phyloP scores from a whole-genome alignment of 1,284 basidiomycete species.

The Puccinia horiana region DNA sequence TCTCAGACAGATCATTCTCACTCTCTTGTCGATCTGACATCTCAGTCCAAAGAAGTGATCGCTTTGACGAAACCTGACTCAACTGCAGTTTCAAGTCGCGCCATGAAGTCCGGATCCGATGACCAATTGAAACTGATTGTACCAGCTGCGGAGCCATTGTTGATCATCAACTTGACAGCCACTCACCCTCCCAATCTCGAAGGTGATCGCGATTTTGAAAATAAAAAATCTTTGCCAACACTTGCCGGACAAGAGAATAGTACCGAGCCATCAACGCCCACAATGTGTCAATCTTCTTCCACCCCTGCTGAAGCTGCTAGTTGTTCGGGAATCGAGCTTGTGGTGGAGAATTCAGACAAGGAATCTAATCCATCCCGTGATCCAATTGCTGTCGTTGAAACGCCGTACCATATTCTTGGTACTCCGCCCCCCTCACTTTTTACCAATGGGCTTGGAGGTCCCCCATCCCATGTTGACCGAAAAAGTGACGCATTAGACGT shows the following conservation, averaged over 20 bases:
- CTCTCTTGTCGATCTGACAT: background rate
- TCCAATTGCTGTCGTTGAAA: background rate
- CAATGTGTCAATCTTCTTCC: constrained; percentile 3
- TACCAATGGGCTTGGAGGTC: background rate
- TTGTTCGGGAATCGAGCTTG: background rate
- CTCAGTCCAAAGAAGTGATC: background rate
- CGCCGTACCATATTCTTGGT: background rate
- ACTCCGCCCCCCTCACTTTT: background rate
- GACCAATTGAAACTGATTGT: background rate
- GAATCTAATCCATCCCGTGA: background rate
- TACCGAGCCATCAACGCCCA: background rate
- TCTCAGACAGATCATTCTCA: background rate
- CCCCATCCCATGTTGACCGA: background rate
- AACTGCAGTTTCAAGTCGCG: background rate
- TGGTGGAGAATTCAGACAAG: background rate
- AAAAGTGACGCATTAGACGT: background rate
- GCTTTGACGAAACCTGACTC: background rate
- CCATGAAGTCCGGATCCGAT: too few species aligned
- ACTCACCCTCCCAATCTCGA: background rate
- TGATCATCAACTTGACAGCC: background rate
- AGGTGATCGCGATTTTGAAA: background rate
- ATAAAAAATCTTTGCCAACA: background rate
- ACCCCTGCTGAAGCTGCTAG: background rate
- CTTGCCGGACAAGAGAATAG: background rate
- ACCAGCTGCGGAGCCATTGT: background rate